phyloP scores from a whole-genome alignment of 1,139 yeast species.

The Torulaspora pretoriensis region DNA sequence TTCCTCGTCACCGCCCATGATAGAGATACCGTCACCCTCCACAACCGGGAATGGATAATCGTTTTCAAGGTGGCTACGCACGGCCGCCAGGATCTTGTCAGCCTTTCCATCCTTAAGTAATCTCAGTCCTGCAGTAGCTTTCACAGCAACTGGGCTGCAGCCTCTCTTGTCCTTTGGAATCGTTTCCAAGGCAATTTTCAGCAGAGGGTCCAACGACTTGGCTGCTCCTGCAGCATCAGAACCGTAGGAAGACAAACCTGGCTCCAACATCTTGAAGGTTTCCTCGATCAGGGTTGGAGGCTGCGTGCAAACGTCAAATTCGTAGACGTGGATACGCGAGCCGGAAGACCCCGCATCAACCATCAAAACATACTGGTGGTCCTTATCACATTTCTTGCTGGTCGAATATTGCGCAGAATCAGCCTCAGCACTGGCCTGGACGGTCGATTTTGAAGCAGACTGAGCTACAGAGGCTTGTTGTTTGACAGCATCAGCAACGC shows the following conservation, averaged over 20 bases:
- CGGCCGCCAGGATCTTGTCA: constrained; percentile 65
- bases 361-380: constrained; percentile 69
- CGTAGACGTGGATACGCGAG: constrained; percentile 89
- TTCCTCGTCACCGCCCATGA: constrained; percentile 95
- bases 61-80: constrained; percentile 64
- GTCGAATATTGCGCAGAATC: constrained; percentile 9
- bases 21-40: constrained; percentile 74
- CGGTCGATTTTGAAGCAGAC: not conserved
- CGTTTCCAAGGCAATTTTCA: constrained; percentile 64
- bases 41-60: constrained; percentile 92
- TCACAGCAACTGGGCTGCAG: constrained; percentile 92
- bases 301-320: constrained; percentile 76
- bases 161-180: constrained; percentile 69
- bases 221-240: constrained; percentile 85
- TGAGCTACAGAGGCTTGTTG: constrained; percentile 9
- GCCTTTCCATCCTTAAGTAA: constrained; percentile 74
- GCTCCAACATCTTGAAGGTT: constrained; percentile 81
- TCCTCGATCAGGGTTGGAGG: constrained; percentile 80
- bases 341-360: constrained; percentile 98
- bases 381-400: constrained; percentile 33
- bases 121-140: constrained; percentile 97
- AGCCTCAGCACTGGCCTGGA: not conserved
- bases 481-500: constrained; percentile 30
- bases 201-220: constrained; percentile 71
- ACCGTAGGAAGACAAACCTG: constrained; percentile 86